Conservation (phyloP, 495 filamentous ascomycete species). For the Xylaria cubensis region DNA sequence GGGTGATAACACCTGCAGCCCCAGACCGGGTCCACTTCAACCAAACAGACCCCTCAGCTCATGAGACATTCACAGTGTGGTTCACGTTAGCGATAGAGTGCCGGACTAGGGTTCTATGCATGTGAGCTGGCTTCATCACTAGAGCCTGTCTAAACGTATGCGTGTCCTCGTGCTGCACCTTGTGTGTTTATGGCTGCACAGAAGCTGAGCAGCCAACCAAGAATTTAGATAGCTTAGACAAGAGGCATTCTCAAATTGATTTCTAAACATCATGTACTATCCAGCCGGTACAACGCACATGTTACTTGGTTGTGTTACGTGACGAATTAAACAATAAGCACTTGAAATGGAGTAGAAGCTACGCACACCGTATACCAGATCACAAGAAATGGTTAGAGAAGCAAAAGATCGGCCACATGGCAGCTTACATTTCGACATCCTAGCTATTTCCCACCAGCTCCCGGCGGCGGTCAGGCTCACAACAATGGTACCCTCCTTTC, state of each 20-base stretch:
- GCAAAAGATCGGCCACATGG: neutral
- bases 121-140: neutral
- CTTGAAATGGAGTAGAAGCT: neutral
- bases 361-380: neutral
- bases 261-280: neutral
- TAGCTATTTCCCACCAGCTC: neutral
- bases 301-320: neutral
- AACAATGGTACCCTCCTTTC: neutral
- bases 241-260: neutral
- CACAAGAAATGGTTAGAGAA: neutral
- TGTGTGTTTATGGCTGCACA: neutral
- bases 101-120: neutral
- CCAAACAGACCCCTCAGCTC: neutral
- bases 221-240: neutral
- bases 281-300: constrained; percentile 3
- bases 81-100: constrained; percentile 3
- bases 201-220: neutral
- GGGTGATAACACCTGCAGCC: neutral
- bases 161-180: neutral
- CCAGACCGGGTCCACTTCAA: neutral
- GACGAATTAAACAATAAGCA: neutral
- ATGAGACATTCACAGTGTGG: neutral
- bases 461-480: neutral
- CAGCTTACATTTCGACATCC: constrained; percentile 7
- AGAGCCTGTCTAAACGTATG: neutral